Conservation (phyloP, 768 basidiomycete species). For the Neoboletus brunneissimus region DNA sequence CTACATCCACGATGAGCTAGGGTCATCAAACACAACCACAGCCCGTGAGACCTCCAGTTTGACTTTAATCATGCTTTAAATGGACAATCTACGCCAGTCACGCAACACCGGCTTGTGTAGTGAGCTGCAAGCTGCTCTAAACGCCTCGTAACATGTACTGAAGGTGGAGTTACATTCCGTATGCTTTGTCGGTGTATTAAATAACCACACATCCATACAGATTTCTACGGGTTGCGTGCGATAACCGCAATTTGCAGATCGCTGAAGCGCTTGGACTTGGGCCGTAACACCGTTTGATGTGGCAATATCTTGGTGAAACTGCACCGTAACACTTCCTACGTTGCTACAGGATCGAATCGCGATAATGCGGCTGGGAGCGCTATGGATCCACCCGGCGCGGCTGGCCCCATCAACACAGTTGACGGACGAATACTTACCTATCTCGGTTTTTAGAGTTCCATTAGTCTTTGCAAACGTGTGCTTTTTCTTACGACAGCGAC, state of each 20-base stretch:
- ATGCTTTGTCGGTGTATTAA: neutral
- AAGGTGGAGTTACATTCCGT: neutral
- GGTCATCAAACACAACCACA: neutral
- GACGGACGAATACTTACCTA: neutral
- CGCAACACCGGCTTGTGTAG: neutral
- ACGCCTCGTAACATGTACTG: neutral
- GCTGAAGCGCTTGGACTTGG: neutral
- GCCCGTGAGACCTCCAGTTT: neutral
- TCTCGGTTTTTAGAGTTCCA: slow-evolving; percentile 11
- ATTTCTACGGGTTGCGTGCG: neutral
- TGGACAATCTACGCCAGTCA: neutral
- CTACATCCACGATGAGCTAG: neutral
- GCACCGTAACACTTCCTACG: neutral
- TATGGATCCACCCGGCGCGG: neutral
- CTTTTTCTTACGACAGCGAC: neutral
- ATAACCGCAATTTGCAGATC: too few species aligned
- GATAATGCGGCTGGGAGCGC: neutral
- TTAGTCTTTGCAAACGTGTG: neutral
- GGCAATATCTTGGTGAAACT: neutral
- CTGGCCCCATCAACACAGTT: too few species aligned
- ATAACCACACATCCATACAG: neutral
- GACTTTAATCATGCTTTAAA: neutral
- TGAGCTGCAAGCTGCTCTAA: neutral
- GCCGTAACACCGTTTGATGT: neutral
- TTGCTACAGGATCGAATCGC: neutral